Base-by-base conservation (phyloP, 2,329 filamentous ascomycete genomes). In the Ambrosiella beaveri region DNA sequence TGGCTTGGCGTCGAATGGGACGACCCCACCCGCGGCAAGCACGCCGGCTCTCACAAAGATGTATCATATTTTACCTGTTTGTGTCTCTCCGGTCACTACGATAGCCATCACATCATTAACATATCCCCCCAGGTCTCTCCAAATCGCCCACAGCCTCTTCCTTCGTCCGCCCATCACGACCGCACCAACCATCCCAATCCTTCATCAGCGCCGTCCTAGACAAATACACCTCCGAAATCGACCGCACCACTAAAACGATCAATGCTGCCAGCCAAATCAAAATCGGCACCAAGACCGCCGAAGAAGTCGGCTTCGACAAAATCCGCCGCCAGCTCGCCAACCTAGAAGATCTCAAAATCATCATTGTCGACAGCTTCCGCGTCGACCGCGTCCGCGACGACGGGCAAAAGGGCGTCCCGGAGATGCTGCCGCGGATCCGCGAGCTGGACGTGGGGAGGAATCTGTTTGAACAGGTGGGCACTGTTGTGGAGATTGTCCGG, bases 1-100 rank as follows among this genome's bases (percentile, higher is more conserved):
- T 97, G 91, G 90, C 77, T 97, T 39, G 93, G 93, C 52, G 88
- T 97, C 53, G 93, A 98, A 76, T 98, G 93, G 93, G 91, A 97
- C 70, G 87, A 96, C 68, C 74, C 82, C 59, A 77, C 75, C 41
- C 79, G 90, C 65, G 93, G 93, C 61, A 97, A 96, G 73, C 90
- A 98, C 70, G 80, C 91, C 65, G 93, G 93, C 60, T 82, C 84
- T 61, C 82, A 94, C 70, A 82, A 85, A 62, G 88, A 85, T 61
- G 75, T 78, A 62, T 81, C 79, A 62, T 95, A 96, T 68, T 97
- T 97, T 66, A 73, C 76, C 64, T 95, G 91, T 91, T 78, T 67
- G 73, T 57, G 36, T 7, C 12, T 7, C 12, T 38, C 1, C 39
- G 7, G 49, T 49, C 40, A 36, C 53, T n/a, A 7, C 35, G 8